Percentiles rank a stretch among this genome's conserved stretches.
These are phyloP conservation scores for Lyophyllum semitale DNA, from an alignment of 768 basidiomycete genomes.

Conservation along the genomic window DNA sequence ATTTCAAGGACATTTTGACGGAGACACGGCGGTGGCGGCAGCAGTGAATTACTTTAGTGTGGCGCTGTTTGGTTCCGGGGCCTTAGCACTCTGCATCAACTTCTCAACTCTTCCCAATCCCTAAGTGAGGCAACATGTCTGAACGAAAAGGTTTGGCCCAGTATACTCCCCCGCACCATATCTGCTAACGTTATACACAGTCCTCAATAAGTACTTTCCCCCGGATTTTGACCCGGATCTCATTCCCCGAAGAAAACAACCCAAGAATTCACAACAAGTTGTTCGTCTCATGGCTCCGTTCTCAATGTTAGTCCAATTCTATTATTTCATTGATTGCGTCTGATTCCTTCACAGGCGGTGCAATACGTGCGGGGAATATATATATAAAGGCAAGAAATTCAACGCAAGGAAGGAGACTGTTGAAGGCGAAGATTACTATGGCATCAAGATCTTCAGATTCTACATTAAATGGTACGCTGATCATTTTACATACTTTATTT, in stretches of 20 bases:
- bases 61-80: slow-evolving; percentile 15
- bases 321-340: background rate
- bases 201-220: slow-evolving; percentile 94
- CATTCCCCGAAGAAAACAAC: slow-evolving; percentile 87
- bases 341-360: slow-evolving; percentile 62
- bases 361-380: slow-evolving; percentile 97
- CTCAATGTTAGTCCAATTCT: slow-evolving; percentile 70
- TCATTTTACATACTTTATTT: slow-evolving; percentile 1
- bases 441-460: slow-evolving; percentile 95
- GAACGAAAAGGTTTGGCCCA: slow-evolving; percentile 73
- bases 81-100: slow-evolving; percentile 1
- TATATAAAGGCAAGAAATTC: slow-evolving; percentile 99
- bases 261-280: slow-evolving; percentile 95
- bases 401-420: slow-evolving; percentile 99
- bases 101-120: background rate
- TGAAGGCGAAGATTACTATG: slow-evolving; percentile 95
- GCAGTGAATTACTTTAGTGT: background rate
- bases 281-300: slow-evolving; percentile 99
- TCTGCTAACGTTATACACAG: slow-evolving; percentile 36
- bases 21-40: background rate
- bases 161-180: background rate
- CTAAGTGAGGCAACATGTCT: slow-evolving; percentile 62
- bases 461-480: slow-evolving; percentile 83
- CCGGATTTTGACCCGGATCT: slow-evolving; percentile 98
- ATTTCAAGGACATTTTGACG: slow-evolving; percentile 55